A percentile compares a stretch with the other conserved stretches of the same genome.
These are phyloP conservation scores for Chara braunii DNA, from an alignment of 139 green algal species.

Conservation along the genomic window DNA sequence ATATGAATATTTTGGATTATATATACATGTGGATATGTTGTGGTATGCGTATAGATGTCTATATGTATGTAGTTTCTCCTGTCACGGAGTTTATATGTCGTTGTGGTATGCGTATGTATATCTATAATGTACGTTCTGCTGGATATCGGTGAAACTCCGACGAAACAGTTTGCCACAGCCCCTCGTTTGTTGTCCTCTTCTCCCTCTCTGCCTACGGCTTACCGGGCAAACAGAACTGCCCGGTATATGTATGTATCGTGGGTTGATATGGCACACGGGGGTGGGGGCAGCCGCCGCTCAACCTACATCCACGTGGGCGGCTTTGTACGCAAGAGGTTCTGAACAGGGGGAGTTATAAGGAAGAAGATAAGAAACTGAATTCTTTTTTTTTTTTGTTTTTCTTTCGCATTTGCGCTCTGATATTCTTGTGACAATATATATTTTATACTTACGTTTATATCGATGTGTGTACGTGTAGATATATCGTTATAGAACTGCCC, in stretches of 20 bases:
- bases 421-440: neutral
- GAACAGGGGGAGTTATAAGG: neutral
- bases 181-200: neutral
- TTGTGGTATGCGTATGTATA: neutral
- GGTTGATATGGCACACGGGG: neutral
- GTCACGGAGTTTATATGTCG: neutral
- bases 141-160: neutral
- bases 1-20: slow-evolving; percentile 19
- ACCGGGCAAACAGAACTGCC: neutral
- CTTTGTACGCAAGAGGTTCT: neutral
- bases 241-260: neutral
- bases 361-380: neutral
- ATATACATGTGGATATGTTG: neutral
- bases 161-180: neutral
- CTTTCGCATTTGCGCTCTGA: neutral
- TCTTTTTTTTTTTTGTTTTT: neutral
- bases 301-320: too few relatives aligned
- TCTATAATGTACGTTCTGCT: neutral
- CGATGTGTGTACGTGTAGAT: too few relatives aligned
- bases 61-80: slow-evolving; percentile 17
- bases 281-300: neutral
- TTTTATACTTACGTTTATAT: too few relatives aligned
- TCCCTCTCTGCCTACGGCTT: neutral
- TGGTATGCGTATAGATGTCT: slow-evolving; percentile 20
- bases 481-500: too few relatives aligned